A percentile compares a stretch with the other conserved stretches of the same genome.
Evolutionary conservation across 2,329 filamentous ascomycete species (phyloP).

Genomic region (Colletotrichum phormii): DNA sequence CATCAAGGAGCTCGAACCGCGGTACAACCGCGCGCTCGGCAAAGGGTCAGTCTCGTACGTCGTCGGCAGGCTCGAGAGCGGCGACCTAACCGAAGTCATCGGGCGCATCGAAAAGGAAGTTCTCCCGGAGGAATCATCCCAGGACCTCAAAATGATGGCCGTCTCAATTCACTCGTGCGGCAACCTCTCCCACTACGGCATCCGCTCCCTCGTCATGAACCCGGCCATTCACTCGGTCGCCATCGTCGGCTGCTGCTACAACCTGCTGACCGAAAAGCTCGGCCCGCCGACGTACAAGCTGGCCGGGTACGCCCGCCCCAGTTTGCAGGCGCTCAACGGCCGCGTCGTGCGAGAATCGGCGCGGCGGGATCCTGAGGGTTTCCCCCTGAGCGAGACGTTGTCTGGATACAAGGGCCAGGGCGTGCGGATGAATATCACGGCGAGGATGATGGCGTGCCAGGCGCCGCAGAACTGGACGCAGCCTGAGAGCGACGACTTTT

Average conservation of each 20-base stretch:
- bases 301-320: conserved; percentile 76
- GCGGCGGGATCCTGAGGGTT: conserved; percentile 88
- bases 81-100: conserved; percentile 77
- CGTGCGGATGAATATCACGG: conserved; percentile 91
- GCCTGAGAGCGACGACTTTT: conserved; percentile 86
- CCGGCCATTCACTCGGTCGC: conserved; percentile 88
- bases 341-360: conserved; percentile 76
- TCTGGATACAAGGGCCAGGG: conserved; percentile 69
- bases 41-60: conserved; percentile 82
- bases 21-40: conserved; percentile 69
- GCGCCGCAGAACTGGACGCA: conserved; percentile 92
- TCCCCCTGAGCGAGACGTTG: conserved; percentile 87
- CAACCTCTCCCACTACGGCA: conserved; percentile 94
- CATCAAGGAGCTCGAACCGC: conserved; percentile 59
- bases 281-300: conserved; percentile 89
- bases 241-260: conserved; percentile 98
- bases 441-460: conserved; percentile 98
- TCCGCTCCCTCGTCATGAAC: conserved; percentile 87
- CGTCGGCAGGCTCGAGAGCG: conserved; percentile 78
- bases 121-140: conserved; percentile 40
- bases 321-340: conserved; percentile 73
- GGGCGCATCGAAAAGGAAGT: conserved; percentile 65
- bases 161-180: conserved; percentile 97
- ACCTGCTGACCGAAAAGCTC: conserved; percentile 90
- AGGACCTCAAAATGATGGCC: conserved; percentile 75